Base-by-base conservation (phyloP, 192 early-diverging fungal species). In the Dimargaris xerosporica region DNA sequence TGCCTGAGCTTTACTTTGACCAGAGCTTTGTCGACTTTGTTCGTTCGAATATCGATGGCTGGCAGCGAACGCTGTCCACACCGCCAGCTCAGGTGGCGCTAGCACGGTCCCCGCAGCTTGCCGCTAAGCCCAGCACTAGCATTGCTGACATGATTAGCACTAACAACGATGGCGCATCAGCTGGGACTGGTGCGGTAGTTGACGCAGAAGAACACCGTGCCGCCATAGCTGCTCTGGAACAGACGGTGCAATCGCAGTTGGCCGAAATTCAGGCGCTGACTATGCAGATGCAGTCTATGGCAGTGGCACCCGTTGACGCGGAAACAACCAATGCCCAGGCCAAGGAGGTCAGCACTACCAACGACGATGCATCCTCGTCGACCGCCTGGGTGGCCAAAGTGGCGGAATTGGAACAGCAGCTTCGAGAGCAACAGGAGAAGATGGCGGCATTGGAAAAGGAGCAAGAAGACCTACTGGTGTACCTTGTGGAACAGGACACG, bases 401-500 rank as follows among this genome's bases (percentile, higher is more conserved):
- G 25, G 69, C 71, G 5, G 66, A 60, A 0, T 44, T 76, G 1
- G 64, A 55, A 5, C 62, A 54, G 39, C 63, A 62, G 26, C 50
- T 79, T 15, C 54, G 23, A 1, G 69, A 72, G 30, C 67, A 67
- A 13, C 48, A 65, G 34, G 51, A n/a, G 6, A 51, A 67, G 31
- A 62, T 73, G 25, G 63, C 69, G 26, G 47, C 48, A n/a, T 43
- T 79, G 19, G 80, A 82, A 66, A 80, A 78, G 59, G 88, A 91
- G 64, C 87, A 89, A 54, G 91, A 92, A 59, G 91, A 94, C 65
- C 65, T 93, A 59, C 72, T 93, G 42, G 82, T 91, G 31, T 88
- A 81, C 56, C 65, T 93, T 63, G 88, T 87, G 2, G 92, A 94
- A 51, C 89, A 90, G 65, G 90, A 92, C 61, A 77, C 78, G 30